Evolutionary conservation across 1,284 basidiomycete genomes (phyloP), one percentile per base, ranked within the genome.

Genomic region (Ustilago loliicola): DNA sequence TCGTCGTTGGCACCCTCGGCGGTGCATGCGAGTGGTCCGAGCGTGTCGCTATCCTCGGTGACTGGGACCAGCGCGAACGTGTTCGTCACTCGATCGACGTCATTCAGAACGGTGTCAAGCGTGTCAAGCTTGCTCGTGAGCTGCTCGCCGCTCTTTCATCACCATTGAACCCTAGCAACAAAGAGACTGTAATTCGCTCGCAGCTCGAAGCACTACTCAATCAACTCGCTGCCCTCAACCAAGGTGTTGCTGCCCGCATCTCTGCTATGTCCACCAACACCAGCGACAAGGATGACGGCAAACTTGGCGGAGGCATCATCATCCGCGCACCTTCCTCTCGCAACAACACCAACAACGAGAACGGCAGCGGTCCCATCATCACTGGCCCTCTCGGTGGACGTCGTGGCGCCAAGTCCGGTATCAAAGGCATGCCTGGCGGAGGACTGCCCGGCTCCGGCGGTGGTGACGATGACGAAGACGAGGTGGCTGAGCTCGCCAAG

Each of bases 11-110:
- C 21, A 78, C 80, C 1, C 72, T 86, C 23, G 85, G 85, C 9
- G 85, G 85, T 42, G 80, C 85, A 8, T 85, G 84, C 65, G 79
- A 75, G 34, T 86, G 85, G 85, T 66, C 78, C 6, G 77, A 82
- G n/a, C 80, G 85, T 23, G 71, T 85, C 15, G 61, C 66, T 36
- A 72, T 85, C 50, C 77, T 86, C 13, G 63, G 79, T 48, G 79
- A 85, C n/a, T 80, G 72, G 67, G 80, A 85, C 25, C 70, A 77
- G n/a, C 65, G 68, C 4, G 67, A 80, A 56, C 76, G 85, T 8
- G 79, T 86, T 6, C 67, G 66, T 17, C 73, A 71, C 40, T 79
- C 83, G 10, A 72, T 76, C 30, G 60, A 66, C 17, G 74, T 82
- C 61, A 70, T 86, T 13, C 69, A 64, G n/a, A 66, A 80, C 19